Evolutionary conservation across 805 yeast genomes (phyloP).

Genomic region (Hanseniaspora meyeri): DNA sequence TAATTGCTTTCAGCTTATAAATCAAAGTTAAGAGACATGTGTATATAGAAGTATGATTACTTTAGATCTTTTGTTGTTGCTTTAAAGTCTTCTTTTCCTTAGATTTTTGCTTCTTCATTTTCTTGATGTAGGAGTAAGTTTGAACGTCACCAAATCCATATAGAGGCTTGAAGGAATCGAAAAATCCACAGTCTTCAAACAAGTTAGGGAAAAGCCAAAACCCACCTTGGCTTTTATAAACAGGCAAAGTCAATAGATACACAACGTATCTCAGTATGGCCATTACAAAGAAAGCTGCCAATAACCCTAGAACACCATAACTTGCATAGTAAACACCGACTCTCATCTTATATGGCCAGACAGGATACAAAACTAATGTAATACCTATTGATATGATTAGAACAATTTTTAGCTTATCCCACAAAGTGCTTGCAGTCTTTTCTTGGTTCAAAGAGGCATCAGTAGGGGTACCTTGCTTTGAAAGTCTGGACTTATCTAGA

Average conservation of each 20-base stretch:
- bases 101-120: constrained; percentile 25
- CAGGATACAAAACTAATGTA: constrained; percentile 68
- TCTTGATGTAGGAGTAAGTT: constrained; percentile 25
- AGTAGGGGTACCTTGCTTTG: not conserved
- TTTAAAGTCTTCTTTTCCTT: constrained; percentile 19
- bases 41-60: not conserved
- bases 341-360: constrained; percentile 89
- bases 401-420: constrained; percentile 10
- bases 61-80: not conserved
- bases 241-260: constrained; percentile 32
- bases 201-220: constrained; percentile 93
- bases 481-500: not conserved
- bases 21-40: too few species aligned
- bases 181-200: constrained; percentile 87
- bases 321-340: constrained; percentile 84
- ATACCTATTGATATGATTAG: constrained; percentile 22
- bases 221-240: constrained; percentile 39
- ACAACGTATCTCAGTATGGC: constrained; percentile 71
- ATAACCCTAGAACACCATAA: constrained; percentile 57
- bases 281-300: constrained; percentile 61
- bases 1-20: too few species aligned
- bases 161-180: constrained; percentile 84
- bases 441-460: not conserved
- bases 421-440: constrained; percentile 31
- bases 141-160: constrained; percentile 62